A percentile compares a stretch with the other conserved stretches of the same genome.
Conservation (phyloP, 441 rosid genomes). For the Jatropha podagrica region DNA sequence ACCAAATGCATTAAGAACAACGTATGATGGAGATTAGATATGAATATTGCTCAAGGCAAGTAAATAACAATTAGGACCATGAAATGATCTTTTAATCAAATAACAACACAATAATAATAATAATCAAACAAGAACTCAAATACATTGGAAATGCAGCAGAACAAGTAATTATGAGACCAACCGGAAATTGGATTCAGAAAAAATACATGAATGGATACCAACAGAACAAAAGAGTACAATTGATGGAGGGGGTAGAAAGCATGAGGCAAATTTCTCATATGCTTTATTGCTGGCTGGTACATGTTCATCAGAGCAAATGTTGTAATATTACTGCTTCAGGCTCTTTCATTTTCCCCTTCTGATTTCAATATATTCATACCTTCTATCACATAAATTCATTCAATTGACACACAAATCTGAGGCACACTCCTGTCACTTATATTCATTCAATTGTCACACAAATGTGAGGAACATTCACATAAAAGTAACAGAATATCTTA, state of each 20-base stretch:
- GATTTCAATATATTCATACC: neutral
- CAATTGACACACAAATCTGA: neutral
- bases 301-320: neutral
- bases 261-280: neutral
- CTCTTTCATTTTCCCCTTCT: neutral
- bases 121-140: neutral
- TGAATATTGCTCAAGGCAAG: neutral
- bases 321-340: neutral
- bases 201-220: neutral
- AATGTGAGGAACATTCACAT: neutral
- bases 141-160: neutral
- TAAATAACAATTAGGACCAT: neutral
- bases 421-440: neutral
- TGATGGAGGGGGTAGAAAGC: neutral
- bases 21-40: neutral
- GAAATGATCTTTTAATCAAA: neutral
- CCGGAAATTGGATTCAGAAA: too few relatives aligned
- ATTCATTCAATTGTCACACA: too few relatives aligned
- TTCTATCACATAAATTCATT: neutral
- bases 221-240: neutral
- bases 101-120: neutral
- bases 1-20: neutral
- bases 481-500: neutral
- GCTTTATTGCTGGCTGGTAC: neutral
- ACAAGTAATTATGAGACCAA: neutral